Evolutionary conservation across 1,284 basidiomycete genomes (phyloP), one percentile per base, ranked within the genome.

Genomic region (Sporisorium reilianum): DNA sequence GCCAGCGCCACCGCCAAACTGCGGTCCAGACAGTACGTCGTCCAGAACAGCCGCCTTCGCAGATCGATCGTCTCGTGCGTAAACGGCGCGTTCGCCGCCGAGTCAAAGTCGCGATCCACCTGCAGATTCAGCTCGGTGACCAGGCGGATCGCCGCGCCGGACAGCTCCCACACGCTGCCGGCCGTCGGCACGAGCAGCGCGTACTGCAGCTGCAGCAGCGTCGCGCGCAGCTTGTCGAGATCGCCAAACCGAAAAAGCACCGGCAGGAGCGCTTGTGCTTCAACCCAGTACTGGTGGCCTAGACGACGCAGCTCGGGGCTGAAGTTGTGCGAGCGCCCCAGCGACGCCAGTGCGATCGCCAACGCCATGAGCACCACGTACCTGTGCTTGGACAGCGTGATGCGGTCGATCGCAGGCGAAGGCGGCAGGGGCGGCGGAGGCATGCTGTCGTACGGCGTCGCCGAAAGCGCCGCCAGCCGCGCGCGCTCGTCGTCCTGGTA

Each of bases 101-200:
- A 67, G 30, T 75, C 67, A 38, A 60, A 62, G 8, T 75, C 73
- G 34, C 72, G 66, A 36, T 75, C 73, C 18, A 71, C 64, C 20
- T 76, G 65, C 25, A 76, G 40, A 22, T 69, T 68, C 28, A 76
- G 53, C 44, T 76, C 74, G 2, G 74, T 76, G 34, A 72, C 60
- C 12, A 76, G 40, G 11, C 74, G 74, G 22, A 72, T 72, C 0
- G 69, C 74, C 8, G 64, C 65, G 9, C 74, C 74, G 2, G 67
- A 71, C 1, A 76, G 40, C 61, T 72, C 65, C 74, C 74, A 76
- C 5, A 76, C 65, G 36, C 73, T 75, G 2, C 73, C 73, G 1
- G 64, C 60, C 5, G 60, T 58, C 4, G 73, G 73, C 1, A 75
- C 64, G 10, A 75, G 32, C 28, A 71, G 49, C 18, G 68, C 64